Conservation (phyloP, 73 alveolate genomes). For the Blepharisma stoltei region DNA sequence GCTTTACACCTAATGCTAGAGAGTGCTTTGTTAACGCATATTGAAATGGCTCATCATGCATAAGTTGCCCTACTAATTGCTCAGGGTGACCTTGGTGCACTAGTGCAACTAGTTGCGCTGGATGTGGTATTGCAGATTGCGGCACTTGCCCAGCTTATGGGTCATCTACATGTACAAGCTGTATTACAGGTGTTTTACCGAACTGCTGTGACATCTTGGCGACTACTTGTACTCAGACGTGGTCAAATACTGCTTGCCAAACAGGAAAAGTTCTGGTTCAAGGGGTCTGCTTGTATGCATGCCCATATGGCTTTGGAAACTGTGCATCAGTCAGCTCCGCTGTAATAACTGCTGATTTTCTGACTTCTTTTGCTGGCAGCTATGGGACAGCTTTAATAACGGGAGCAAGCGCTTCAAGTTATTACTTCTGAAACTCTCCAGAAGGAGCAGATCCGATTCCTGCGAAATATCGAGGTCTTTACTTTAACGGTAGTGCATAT, state of each 20-base stretch:
- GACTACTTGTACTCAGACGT: neutral
- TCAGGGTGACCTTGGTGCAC: slow-evolving; percentile 25
- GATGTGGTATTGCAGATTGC: neutral
- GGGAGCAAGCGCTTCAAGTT: too few species aligned
- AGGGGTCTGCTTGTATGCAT: neutral
- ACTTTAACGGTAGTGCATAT: neutral
- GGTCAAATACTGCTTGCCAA: neutral
- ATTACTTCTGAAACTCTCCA: too few species aligned
- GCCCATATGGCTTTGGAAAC: neutral
- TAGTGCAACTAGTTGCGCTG: neutral
- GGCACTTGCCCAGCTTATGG: neutral
- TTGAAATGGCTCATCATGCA: too few species aligned
- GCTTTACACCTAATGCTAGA: too few species aligned
- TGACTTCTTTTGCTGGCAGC: too few species aligned
- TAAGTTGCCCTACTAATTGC: neutral
- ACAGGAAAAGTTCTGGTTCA: neutral
- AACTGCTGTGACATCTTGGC: neutral
- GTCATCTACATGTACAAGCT: neutral
- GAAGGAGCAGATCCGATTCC: slow-evolving; percentile 1
- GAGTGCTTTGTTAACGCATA: too few species aligned
- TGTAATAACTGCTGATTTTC: too few species aligned
- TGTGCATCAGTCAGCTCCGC: too few species aligned
- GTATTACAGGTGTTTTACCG: neutral
- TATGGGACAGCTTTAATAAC: too few species aligned
- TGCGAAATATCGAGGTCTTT: neutral